Conservation (phyloP, 208 protist species). For the Trypanosoma brucei region DNA sequence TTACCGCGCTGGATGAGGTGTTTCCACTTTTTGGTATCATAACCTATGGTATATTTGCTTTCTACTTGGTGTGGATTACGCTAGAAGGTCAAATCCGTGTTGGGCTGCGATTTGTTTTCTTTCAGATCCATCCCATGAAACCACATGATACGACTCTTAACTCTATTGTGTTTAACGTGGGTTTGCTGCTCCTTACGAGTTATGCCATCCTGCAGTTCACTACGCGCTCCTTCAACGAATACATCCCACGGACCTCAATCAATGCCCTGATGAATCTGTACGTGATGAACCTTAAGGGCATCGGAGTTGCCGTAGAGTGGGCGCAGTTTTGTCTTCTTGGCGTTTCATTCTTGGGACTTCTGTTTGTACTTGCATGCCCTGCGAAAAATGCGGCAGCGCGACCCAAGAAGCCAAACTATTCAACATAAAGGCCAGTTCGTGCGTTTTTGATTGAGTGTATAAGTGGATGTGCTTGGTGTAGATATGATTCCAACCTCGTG, state of each 20-base stretch:
- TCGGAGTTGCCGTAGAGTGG: slow-evolving; percentile 28
- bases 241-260: slow-evolving; percentile 33
- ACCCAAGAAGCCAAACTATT: slow-evolving; percentile 31
- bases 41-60: slow-evolving; percentile 51
- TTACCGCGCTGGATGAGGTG: slow-evolving; percentile 35
- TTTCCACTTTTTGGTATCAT: slow-evolving; percentile 64
- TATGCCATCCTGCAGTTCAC: slow-evolving; percentile 64
- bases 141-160: slow-evolving; percentile 79
- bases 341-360: slow-evolving; percentile 16
- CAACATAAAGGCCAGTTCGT: too few relatives aligned
- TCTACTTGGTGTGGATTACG: slow-evolving; percentile 61
- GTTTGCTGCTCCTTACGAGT: slow-evolving; percentile 50
- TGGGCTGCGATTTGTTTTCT: slow-evolving; percentile 37
- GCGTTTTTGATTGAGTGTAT: neutral
- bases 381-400: slow-evolving; percentile 27
- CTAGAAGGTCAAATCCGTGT: slow-evolving; percentile 77
- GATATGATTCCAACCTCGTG: too few relatives aligned
- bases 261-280: slow-evolving; percentile 36
- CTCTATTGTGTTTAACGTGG: slow-evolving; percentile 78
- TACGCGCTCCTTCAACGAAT: slow-evolving; percentile 47
- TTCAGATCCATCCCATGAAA: slow-evolving; percentile 45
- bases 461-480: neutral
- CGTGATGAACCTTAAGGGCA: slow-evolving; percentile 23
- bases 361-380: slow-evolving; percentile 29
- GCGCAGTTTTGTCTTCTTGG: slow-evolving; percentile 23